Percentiles rank a stretch among this genome's conserved stretches.
phyloP scores from a whole-genome alignment of 257 asterid genomes.

The Ophiorrhiza pumila region DNA sequence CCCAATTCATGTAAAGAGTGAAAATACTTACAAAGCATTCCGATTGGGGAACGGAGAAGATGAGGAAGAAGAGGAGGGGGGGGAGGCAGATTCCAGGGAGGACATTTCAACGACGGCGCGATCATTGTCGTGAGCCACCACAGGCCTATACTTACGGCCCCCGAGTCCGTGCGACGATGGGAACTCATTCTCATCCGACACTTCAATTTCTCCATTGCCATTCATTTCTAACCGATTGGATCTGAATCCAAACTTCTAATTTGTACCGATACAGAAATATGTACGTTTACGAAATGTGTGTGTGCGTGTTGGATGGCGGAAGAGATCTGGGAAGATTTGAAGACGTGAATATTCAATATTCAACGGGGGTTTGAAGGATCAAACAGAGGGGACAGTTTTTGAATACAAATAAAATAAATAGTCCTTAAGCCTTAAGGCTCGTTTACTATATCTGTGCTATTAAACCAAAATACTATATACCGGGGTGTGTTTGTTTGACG shows the following conservation, averaged over 20 bases:
- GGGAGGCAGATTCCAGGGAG: constrained; percentile 26
- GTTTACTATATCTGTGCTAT: too few relatives aligned
- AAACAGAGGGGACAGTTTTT: too few relatives aligned
- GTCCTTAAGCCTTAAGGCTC: too few relatives aligned
- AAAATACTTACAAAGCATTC: constrained; percentile 24
- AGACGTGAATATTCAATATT: background rate
- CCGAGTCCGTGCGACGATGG: constrained; percentile 21
- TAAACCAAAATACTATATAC: too few relatives aligned
- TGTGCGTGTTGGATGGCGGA: background rate
- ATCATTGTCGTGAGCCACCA: constrained; percentile 38
- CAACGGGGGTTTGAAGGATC: too few relatives aligned
- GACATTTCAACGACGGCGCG: constrained; percentile 42
- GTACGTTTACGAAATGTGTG: too few relatives aligned
- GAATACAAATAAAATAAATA: too few relatives aligned
- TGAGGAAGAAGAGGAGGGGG: constrained; percentile 23
- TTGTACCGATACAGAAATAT: too few relatives aligned
- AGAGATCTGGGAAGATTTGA: too few relatives aligned
- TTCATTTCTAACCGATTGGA: constrained; percentile 24
- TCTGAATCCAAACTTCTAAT: constrained; percentile 1
- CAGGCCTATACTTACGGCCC: constrained; percentile 31
- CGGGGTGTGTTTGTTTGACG: too few relatives aligned
- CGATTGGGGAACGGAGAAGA: constrained; percentile 19
- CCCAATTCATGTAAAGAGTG: background rate
- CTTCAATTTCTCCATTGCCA: constrained; percentile 29
- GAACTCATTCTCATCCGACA: constrained; percentile 27